A percentile compares a stretch with the other conserved stretches of the same genome.
These are phyloP conservation scores for Postia placenta DNA, from an alignment of 768 basidiomycete species.

Conservation along the genomic window DNA sequence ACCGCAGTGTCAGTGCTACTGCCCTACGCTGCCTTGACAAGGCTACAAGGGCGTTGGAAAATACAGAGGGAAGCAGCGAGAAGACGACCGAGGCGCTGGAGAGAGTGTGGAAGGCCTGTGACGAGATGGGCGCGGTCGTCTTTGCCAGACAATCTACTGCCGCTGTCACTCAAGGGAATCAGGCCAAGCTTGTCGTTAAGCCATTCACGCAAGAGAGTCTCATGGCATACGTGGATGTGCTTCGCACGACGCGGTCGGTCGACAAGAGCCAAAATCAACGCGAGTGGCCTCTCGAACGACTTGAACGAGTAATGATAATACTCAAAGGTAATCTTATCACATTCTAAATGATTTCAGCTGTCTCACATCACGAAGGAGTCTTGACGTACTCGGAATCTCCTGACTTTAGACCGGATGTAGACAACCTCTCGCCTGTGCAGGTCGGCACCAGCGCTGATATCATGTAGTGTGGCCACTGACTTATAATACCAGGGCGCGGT, in stretches of 20 bases:
- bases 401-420: constrained; percentile 87
- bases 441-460: constrained; percentile 30
- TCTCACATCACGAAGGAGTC: constrained; percentile 58
- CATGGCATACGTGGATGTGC: constrained; percentile 70
- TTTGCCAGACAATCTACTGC: constrained; percentile 22
- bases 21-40: constrained; percentile 81
- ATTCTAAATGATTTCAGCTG: no score
- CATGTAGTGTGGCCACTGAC: constrained; percentile 4
- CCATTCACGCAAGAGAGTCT: constrained; percentile 85
- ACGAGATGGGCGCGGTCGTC: constrained; percentile 55
- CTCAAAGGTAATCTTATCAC: constrained; percentile 71
- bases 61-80: constrained; percentile 24
- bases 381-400: constrained; percentile 77
- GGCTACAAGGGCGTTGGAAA: constrained; percentile 55
- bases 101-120: constrained; percentile 65
- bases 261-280: constrained; percentile 39
- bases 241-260: constrained; percentile 51
- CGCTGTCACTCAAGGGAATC: constrained; percentile 1
- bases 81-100: constrained; percentile 46
- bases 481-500: constrained; percentile 61
- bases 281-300: constrained; percentile 63
- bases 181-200: not conserved
- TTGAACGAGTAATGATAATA: constrained; percentile 68
- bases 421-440: constrained; percentile 75
- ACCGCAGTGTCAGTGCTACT: constrained; percentile 67